These are phyloP conservation scores for Decorospora gaudefroyi DNA, from an alignment of 2,329 filamentous ascomycete species.

Conservation along the genomic window DNA sequence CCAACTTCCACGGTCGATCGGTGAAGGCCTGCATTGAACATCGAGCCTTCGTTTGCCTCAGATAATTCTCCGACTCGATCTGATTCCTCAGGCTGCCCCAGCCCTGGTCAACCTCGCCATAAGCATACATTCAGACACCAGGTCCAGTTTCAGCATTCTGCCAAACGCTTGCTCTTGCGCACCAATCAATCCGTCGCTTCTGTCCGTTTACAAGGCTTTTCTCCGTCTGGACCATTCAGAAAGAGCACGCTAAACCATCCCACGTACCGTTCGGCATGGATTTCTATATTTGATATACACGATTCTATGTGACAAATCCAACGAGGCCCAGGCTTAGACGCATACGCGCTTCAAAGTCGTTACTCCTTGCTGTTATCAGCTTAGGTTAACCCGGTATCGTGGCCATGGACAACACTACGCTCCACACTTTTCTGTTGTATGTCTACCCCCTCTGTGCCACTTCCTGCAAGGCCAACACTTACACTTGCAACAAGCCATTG, in stretches of 20 bases:
- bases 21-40: conserved; percentile 30
- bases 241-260: conserved; percentile 31
- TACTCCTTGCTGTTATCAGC: conserved; percentile 36
- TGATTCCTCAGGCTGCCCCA: conserved; percentile 25
- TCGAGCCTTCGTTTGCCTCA: conserved; percentile 20
- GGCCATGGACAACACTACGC: conserved; percentile 58
- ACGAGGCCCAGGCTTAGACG: conserved; percentile 30
- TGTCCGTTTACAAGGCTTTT: conserved; percentile 20
- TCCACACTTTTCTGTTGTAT: conserved; percentile 64
- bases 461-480: conserved; percentile 25
- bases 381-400: conserved; percentile 31
- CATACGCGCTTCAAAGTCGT: conserved; percentile 32
- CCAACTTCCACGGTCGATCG: conserved; percentile 15
- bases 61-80: conserved; percentile 23
- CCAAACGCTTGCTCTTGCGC: conserved; percentile 24
- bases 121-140: conserved; percentile 28
- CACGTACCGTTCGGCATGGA: conserved; percentile 30
- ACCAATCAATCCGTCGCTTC: conserved; percentile 29
- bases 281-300: conserved; percentile 39
- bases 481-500: conserved; percentile 39
- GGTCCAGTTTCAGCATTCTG: conserved; percentile 37
- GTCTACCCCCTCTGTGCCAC: conserved; percentile 28
- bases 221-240: conserved; percentile 29
- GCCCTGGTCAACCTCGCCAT: conserved; percentile 39
- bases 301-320: conserved; percentile 23